Percentiles rank a stretch among this genome's conserved stretches.
These are phyloP conservation scores for Termitomyces sp. DNA, from an alignment of 768 basidiomycete species.

Conservation along the genomic window DNA sequence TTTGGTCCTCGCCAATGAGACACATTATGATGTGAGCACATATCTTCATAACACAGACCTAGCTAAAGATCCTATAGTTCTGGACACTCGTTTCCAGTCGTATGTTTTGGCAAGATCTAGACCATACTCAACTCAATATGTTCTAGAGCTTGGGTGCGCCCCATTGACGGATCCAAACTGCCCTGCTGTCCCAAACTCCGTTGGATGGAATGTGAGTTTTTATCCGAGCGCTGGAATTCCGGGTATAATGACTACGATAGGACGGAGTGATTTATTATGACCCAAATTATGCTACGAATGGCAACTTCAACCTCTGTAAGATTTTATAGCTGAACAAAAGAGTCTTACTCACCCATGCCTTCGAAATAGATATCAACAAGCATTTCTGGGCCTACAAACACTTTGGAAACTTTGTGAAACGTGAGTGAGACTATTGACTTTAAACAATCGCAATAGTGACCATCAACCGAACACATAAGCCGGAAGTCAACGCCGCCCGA, in stretches of 20 bases:
- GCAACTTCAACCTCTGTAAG: slow-evolving; percentile 31
- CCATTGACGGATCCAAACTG: slow-evolving; percentile 28
- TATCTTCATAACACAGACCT: background rate
- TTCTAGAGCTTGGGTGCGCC: slow-evolving; percentile 31
- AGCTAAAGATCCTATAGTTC: slow-evolving; percentile 17
- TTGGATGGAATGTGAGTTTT: slow-evolving; percentile 35
- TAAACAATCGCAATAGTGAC: background rate
- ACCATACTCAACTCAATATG: background rate
- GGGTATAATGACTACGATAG: background rate
- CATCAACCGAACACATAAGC: slow-evolving; percentile 14
- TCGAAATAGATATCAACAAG: slow-evolving; percentile 25
- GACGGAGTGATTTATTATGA: slow-evolving; percentile 28
- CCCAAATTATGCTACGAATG: slow-evolving; percentile 28
- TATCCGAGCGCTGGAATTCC: background rate
- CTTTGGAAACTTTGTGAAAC: slow-evolving; percentile 34
- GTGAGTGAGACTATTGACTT: slow-evolving; percentile 15
- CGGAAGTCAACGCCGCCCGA: slow-evolving; percentile 28
- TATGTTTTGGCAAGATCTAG: slow-evolving; percentile 8
- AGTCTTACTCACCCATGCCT: background rate
- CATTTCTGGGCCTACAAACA: slow-evolving; percentile 36
- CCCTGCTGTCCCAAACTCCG: slow-evolving; percentile 26
- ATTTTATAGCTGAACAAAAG: background rate
- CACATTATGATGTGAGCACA: slow-evolving; percentile 26
- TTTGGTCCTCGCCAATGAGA: slow-evolving; percentile 27
- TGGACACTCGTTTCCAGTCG: slow-evolving; percentile 34